Evolutionary conservation across 768 basidiomycete genomes (phyloP).

Genomic region (Mycena rebaudengoi): DNA sequence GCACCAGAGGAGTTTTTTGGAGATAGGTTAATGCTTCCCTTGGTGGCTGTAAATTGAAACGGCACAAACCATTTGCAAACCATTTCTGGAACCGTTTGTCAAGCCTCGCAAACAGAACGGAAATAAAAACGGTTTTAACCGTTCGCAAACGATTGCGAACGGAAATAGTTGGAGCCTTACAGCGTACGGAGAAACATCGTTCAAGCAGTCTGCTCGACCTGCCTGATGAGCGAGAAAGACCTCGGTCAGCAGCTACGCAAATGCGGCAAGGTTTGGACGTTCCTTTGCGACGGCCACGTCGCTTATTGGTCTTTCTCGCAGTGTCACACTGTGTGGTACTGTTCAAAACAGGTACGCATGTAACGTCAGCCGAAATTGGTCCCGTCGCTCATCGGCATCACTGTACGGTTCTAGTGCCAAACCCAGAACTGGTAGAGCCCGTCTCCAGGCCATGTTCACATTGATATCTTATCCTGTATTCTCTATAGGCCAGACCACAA

Average conservation of each 20-base stretch:
- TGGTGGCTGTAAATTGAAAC: too few species aligned
- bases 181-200: background rate
- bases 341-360: slow-evolving; percentile 6
- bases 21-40: too few species aligned
- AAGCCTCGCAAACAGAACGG: too few species aligned
- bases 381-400: background rate
- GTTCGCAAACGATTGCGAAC: too few species aligned
- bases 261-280: slow-evolving; percentile 9
- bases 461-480: slow-evolving; percentile 9
- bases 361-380: slow-evolving; percentile 10
- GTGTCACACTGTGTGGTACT: slow-evolving; percentile 7
- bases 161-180: too few species aligned
- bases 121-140: too few species aligned
- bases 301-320: background rate
- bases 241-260: slow-evolving; percentile 2
- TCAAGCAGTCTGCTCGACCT: slow-evolving; percentile 1
- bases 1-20: too few species aligned
- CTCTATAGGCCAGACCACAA: slow-evolving; percentile 10
- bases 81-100: too few species aligned
- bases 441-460: slow-evolving; percentile 3
- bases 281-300: background rate
- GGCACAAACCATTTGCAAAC: too few species aligned
- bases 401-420: slow-evolving; percentile 11
- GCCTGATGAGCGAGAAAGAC: background rate
- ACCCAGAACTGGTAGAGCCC: background rate